Evolutionary conservation across 2,329 filamentous ascomycete species (phyloP).

Genomic region (Aschersonia sp.): DNA sequence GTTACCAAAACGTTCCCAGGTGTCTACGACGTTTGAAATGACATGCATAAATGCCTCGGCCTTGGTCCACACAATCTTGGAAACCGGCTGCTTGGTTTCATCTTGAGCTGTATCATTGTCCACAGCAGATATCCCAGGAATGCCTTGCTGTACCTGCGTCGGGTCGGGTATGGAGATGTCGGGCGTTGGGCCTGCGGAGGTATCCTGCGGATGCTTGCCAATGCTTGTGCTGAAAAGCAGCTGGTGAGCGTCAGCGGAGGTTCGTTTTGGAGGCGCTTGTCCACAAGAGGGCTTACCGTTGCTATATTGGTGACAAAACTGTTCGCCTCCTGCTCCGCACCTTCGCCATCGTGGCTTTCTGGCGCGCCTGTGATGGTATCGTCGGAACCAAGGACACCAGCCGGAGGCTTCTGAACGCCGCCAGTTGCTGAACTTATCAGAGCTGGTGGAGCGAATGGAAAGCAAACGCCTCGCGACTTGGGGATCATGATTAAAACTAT

Average conservation of each 20-base stretch:
- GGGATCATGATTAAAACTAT: conserved; percentile 55
- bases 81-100: conserved; percentile 67
- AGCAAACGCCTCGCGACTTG: conserved; percentile 44
- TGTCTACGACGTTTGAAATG: conserved; percentile 31
- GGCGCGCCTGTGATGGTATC: conserved; percentile 70
- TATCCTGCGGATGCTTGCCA: conserved; percentile 36
- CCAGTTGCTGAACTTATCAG: conserved; percentile 57
- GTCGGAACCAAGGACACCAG: conserved; percentile 58
- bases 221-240: conserved; percentile 62
- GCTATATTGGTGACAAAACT: conserved; percentile 62
- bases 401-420: conserved; percentile 61
- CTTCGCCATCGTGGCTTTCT: conserved; percentile 71
- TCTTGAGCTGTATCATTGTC: conserved; percentile 32
- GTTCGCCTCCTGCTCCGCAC: conserved; percentile 68
- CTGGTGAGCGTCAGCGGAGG: conserved; percentile 14
- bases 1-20: conserved; percentile 35
- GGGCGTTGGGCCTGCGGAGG: conserved; percentile 33
- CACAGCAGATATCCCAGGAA: conserved; percentile 13
- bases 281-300: conserved; percentile 13
- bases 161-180: conserved; percentile 40
- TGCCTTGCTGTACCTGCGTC: conserved; percentile 20
- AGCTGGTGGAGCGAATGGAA: conserved; percentile 64
- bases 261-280: background rate
- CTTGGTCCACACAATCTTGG: conserved; percentile 55
- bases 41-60: conserved; percentile 53